Evolutionary conservation across 225 moss, liverwort and hornwort species (phyloP).

Genomic region (Pseudisothecium myosuroides): DNA sequence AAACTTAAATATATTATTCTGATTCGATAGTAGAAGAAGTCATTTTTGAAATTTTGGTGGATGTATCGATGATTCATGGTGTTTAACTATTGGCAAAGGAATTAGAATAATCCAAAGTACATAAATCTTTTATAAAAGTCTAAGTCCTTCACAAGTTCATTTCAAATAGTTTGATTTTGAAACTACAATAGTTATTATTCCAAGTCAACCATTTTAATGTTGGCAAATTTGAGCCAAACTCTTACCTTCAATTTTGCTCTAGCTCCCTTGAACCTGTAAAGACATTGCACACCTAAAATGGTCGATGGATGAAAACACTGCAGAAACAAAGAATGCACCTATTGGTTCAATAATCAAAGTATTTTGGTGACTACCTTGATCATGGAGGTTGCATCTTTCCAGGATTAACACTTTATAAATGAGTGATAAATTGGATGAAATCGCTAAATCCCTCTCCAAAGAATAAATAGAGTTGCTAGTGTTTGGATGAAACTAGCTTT

Average conservation of each 20-base stretch:
- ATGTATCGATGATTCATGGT: not conserved
- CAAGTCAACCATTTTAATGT: not conserved
- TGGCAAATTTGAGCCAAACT: not conserved
- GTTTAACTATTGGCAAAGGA: not conserved
- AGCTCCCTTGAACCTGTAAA: fast-evolving
- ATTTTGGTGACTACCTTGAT: not conserved
- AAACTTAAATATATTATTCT: not conserved
- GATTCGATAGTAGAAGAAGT: fast-evolving
- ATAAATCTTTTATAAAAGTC: not conserved
- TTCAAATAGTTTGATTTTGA: not conserved
- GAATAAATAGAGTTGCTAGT: too few species aligned
- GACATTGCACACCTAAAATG: fast-evolving
- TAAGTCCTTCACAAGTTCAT: not conserved
- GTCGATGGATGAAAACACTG: fast-evolving
- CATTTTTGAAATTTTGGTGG: not conserved
- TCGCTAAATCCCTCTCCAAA: fast-evolving
- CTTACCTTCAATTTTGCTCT: fast-evolving
- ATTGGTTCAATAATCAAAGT: not conserved
- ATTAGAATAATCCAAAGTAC: not conserved
- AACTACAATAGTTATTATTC: not conserved
- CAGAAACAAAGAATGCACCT: not conserved
- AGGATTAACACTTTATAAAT: fast-evolving
- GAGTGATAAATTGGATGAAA: not conserved
- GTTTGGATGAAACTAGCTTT: not conserved
- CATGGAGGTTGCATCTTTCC: fast-evolving